Evolutionary conservation across 2,329 filamentous ascomycete species (phyloP), one percentile per base, ranked within the genome.

Genomic region (Xylariales sp.): DNA sequence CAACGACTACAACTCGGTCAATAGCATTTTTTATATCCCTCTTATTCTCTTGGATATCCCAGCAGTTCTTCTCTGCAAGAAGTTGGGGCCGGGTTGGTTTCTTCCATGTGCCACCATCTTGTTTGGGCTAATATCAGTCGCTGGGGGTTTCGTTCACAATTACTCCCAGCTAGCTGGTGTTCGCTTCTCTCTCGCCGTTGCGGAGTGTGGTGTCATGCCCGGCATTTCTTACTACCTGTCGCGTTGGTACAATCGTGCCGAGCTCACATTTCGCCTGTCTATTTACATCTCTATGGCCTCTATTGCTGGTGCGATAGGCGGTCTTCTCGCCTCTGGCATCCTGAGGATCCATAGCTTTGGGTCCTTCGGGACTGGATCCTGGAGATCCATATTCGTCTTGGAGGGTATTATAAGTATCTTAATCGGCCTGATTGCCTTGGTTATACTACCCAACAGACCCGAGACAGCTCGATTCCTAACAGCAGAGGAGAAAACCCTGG

Each of bases 381-480:
- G 81, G 82, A 66, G 80, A 6, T 84, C 83, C 79, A 82, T 85
- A 39, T 86, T 85, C 41, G 75, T 72, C 21, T 80, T 85, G 20
- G 82, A 86, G 54, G 15, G 29, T 7, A 11, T 30, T 12, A 15
- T 30, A 10, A 12, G 11, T 7, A 67, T 86, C 54, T 79, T 81
- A 58, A 19, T 56, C 48, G 23, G 23, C n/a, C 23, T 25, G 23
- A n/a, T n/a, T 8, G 23, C 23, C n/a, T n/a, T 25, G 23, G 23
- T n/a, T 8, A n/a, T 25, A 8, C 23, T 25, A 8, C 23, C 23
- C n/a, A n/a, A 25, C n/a, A 8, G 23, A 8, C 23, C 23, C 8
- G 23, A 25, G 23, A 25, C 23, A 8, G 23, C 23, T 8, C n/a
- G n/a, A 8, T 25, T 25, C 21, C 23, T 25, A n/a, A 25, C 23